These are phyloP conservation scores for Salvia sclarea DNA, from an alignment of 305 asterid species.

Conservation along the genomic window DNA sequence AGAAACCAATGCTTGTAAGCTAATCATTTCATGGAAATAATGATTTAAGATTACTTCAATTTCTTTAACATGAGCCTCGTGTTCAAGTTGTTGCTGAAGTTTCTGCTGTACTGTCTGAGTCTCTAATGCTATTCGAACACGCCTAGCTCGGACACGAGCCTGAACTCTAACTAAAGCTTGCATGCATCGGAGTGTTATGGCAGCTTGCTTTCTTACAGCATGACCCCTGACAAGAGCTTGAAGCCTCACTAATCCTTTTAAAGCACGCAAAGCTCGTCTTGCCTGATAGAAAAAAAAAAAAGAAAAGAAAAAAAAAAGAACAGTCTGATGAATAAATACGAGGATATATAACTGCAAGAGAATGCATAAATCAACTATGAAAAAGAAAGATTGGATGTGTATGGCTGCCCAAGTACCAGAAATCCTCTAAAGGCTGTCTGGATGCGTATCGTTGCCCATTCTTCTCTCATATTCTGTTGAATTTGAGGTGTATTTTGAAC, in stretches of 20 bases:
- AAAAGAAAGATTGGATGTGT: slow-evolving; percentile 71
- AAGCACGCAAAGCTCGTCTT: slow-evolving; percentile 88
- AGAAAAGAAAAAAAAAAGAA: background rate
- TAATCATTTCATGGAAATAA: background rate
- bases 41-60: slow-evolving; percentile 64
- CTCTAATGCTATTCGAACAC: slow-evolving; percentile 86
- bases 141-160: slow-evolving; percentile 97
- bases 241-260: slow-evolving; percentile 96
- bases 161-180: slow-evolving; percentile 96
- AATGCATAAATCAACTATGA: background rate
- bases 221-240: slow-evolving; percentile 98
- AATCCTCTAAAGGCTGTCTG: slow-evolving; percentile 93
- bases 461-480: slow-evolving; percentile 54
- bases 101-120: slow-evolving; percentile 69
- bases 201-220: slow-evolving; percentile 97
- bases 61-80: slow-evolving; percentile 76
- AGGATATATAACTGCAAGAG: slow-evolving; percentile 17
- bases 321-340: background rate
- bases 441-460: slow-evolving; percentile 79
- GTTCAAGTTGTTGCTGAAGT: slow-evolving; percentile 68
- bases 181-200: slow-evolving; percentile 87
- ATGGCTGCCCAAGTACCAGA: slow-evolving; percentile 78
- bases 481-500: slow-evolving; percentile 47
- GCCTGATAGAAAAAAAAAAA: slow-evolving; percentile 64
- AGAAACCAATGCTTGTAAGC: background rate